phyloP scores from a whole-genome alignment of 768 basidiomycete species.

The Naganishia onofrii region DNA sequence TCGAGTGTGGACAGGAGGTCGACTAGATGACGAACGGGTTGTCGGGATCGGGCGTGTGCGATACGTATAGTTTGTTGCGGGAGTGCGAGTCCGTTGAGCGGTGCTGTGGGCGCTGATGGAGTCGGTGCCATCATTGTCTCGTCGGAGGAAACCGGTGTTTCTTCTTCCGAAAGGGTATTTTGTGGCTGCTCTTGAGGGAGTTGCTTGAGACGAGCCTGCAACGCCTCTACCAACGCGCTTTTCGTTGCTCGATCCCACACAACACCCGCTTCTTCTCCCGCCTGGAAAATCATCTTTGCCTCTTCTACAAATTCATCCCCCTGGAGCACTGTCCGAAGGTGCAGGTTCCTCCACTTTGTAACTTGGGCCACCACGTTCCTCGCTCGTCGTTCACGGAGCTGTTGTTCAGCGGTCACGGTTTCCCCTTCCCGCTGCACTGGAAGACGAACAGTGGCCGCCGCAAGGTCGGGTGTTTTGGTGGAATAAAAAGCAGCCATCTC shows the following conservation, averaged over 20 bases:
- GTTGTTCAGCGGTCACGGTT: too few relatives aligned
- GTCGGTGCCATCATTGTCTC: background rate
- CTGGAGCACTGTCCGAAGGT: slow-evolving; percentile 15
- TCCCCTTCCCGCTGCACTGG: background rate
- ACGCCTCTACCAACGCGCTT: background rate
- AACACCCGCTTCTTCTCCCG: slow-evolving; percentile 9
- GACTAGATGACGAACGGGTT: background rate
- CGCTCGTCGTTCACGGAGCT: background rate
- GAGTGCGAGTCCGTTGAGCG: background rate
- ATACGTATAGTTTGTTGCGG: background rate
- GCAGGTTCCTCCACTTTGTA: slow-evolving; percentile 4
- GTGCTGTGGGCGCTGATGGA: background rate
- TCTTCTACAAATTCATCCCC: background rate
- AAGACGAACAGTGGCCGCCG: background rate
- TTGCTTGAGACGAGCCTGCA: background rate
- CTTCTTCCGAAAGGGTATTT: too few relatives aligned
- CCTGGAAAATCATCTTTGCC: slow-evolving; percentile 17
- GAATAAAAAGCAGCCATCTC: background rate
- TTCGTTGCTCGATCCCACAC: slow-evolving; percentile 19
- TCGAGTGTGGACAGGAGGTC: slow-evolving; percentile 6
- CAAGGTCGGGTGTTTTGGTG: background rate
- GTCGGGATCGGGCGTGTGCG: slow-evolving; percentile 11
- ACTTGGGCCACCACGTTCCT: background rate
- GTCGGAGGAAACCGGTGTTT: too few relatives aligned
- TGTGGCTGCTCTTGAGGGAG: background rate